phyloP scores from a whole-genome alignment of 1,284 basidiomycete genomes.

The Moniliophthora roreri region DNA sequence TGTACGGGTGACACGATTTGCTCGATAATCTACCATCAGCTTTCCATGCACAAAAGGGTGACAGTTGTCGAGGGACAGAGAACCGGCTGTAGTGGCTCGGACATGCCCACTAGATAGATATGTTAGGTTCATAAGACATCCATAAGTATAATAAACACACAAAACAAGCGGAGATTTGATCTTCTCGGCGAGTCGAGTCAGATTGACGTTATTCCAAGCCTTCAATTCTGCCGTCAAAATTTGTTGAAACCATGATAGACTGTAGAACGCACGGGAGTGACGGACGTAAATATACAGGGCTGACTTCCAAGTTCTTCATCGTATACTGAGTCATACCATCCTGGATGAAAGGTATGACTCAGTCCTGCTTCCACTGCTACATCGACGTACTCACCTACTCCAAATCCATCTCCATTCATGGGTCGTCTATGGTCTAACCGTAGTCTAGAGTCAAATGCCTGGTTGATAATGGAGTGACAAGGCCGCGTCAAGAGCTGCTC shows the following conservation, averaged over 20 bases:
- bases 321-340: conserved; percentile 82
- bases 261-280: conserved; percentile 71
- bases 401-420: conserved; percentile 96
- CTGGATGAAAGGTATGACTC: conserved; percentile 32
- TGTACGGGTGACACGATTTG: not conserved
- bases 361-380: not conserved
- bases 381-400: conserved; percentile 71
- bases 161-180: conserved; percentile 93
- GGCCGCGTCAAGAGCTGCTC: conserved; percentile 82
- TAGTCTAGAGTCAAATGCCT: conserved; percentile 89
- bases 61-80: conserved; percentile 91
- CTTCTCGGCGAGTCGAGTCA: conserved; percentile 89
- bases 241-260: conserved; percentile 3
- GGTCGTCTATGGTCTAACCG: conserved; percentile 79
- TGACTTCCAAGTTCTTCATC: conserved; percentile 82
- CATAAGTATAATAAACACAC: conserved; percentile 41
- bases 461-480: conserved; percentile 94
- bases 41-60: conserved; percentile 89
- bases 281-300: conserved; percentile 96
- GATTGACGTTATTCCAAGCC: conserved; percentile 95
- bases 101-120: conserved; percentile 73
- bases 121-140: conserved; percentile 1
- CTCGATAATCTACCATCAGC: conserved; percentile 77
- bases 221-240: conserved; percentile 31
- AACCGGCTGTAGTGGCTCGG: conserved; percentile 83